Base-by-base conservation (phyloP, 1,284 basidiomycete genomes). In the Schizopora paradoxa region DNA sequence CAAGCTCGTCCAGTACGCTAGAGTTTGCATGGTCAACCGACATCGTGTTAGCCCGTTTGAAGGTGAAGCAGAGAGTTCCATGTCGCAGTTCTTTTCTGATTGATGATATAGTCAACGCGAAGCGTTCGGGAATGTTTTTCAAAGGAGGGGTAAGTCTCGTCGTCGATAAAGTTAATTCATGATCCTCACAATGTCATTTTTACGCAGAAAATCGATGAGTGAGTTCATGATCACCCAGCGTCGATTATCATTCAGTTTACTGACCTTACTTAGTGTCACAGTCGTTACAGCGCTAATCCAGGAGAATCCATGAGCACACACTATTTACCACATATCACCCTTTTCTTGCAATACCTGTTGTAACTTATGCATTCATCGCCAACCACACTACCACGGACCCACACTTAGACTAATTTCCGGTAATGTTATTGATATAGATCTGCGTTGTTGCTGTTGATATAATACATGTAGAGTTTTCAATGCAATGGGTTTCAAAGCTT, bases 41-140 rank as follows among this genome's bases (percentile, higher is more conserved):
- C 70, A 64, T 34, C 68, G 79, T 52, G 68, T 74, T 18, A 86
- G 80, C 58, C 86, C 86, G 2, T 89, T 88, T 56, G 78, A 84
- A 64, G 69, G 83, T 77, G 28, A 22, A 14, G 14, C 29, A 29
- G 48, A 34, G 3, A 27, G 11, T 4, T 22, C 11, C 14, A 38
- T 22, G 2, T 45, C 18, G 16, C 28, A 26, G 6, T 36, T 10
- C 35, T 43, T 13, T 29, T 48, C 22, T 47, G 29, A 45, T 31
- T 29, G n/a, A 45, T 28, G 49, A 45, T 47, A 33, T 54, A 85
- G 78, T 70, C 51, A 71, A 77, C 28, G 82, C 84, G 14, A 72
- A 75, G 2, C 69, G 78, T 44, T 74, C 80, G 53, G 80, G 78
- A 5, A 69, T 80, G 66, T 69, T 69, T 49, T 84, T 77, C 61